Evolutionary conservation across 2,329 filamentous ascomycete species (phyloP), one percentile per base, ranked within the genome.

Genomic region (Torrubiellomyces zombiae): DNA sequence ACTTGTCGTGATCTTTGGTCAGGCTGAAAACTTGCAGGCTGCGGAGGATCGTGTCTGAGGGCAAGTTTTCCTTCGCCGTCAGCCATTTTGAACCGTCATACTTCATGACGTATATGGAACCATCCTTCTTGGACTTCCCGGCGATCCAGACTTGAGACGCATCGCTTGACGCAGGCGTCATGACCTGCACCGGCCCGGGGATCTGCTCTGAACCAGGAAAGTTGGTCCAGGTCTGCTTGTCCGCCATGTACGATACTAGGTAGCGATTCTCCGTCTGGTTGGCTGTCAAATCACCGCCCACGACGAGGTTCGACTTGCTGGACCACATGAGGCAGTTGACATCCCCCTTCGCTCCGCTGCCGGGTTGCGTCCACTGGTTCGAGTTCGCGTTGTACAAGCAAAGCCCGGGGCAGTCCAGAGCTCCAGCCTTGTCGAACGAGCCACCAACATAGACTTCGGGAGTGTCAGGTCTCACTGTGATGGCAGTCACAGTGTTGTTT

Each of bases 391-490:
- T 73, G 53, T 79, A 92, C 30, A 76, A 58, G 51, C 89, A 98
- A 14, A 98, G 67, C 23, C 70, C 74, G 4, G 76, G 72, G 45
- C 89, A 98, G 20, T 69, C 73, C 16, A 95, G 63, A 4, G 76
- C 75, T 15, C 89, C 89, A 11, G 83, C 89, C 16, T 67, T 69
- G n/a, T 69, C 59, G 43, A 95, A 98, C 7, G 67, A 70, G 16
- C 89, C 89, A 18, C 77, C 86, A 16, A 98, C 77, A 42, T 78
- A 98, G 9, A 98, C 61, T 25, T 89, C 71, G 2, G 63, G 60
- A 11, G 71, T 72, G 27, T 65, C 66, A 1, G 80, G 78, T 28
- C 75, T 75, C 7, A 74, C 60, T 8, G 70, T 66, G 37, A 98
- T 82, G 15, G 78, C 60, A 29, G 81, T 76, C 20, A 95, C 83